Evolutionary conservation across 1,284 basidiomycete species (phyloP).

Genomic region (Trichosporon inkin): DNA sequence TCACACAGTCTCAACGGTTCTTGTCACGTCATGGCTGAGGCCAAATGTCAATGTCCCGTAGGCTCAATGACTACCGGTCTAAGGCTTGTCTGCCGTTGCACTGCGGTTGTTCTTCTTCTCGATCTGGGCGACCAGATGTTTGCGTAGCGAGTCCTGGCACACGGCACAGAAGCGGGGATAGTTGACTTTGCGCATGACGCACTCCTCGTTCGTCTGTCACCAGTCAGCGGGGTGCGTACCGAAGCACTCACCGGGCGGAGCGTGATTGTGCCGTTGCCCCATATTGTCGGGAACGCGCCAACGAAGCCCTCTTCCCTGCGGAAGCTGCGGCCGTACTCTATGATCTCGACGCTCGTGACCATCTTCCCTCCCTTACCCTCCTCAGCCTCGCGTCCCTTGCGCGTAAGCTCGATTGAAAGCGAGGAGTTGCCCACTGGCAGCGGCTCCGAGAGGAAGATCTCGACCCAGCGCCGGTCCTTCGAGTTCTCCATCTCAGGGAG

Average conservation of each 20-base stretch:
- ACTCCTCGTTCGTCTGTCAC: constrained; percentile 66
- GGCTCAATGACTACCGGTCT: too few relatives aligned
- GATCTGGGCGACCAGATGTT: constrained; percentile 12
- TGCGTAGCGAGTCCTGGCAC: constrained; percentile 62
- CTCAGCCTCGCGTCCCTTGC: constrained; percentile 54
- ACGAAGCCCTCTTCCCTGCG: constrained; percentile 60
- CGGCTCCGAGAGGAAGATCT: constrained; percentile 29
- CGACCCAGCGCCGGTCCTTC: constrained; percentile 48
- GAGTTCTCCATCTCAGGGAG: constrained; percentile 33
- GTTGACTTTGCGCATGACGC: constrained; percentile 72
- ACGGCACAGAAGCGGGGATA: constrained; percentile 62
- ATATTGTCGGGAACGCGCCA: constrained; percentile 68
- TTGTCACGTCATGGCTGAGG: not conserved
- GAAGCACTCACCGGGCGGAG: constrained; percentile 38
- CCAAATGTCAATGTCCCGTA: too few relatives aligned
- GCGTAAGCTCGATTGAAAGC: constrained; percentile 59
- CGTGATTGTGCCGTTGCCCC: constrained; percentile 33
- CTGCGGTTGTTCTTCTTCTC: constrained; percentile 15
- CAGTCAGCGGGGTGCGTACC: not conserved
- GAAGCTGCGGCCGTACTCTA: constrained; percentile 71
- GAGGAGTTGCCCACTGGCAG: constrained; percentile 55
- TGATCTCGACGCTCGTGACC: constrained; percentile 67
- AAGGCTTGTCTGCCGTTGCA: not conserved
- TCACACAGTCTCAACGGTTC: too few relatives aligned
- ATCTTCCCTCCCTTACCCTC: constrained; percentile 57